phyloP scores from a whole-genome alignment of 345 rosid genomes.

The Melaleuca quinquenervia region DNA sequence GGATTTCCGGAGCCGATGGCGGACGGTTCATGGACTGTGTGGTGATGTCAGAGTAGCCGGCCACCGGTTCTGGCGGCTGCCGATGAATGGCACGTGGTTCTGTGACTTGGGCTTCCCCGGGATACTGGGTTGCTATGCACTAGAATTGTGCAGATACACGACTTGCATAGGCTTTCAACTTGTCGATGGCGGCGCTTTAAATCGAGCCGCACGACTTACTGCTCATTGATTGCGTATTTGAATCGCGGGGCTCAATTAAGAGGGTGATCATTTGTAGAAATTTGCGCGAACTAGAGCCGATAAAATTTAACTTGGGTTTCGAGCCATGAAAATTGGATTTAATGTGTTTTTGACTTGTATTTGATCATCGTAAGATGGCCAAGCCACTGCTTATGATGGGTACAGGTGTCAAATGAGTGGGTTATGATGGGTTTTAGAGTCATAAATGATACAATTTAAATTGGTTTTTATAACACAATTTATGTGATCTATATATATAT shows the following conservation, averaged over 20 bases:
- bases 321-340: background rate
- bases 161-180: fast-evolving
- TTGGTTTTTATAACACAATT: no score
- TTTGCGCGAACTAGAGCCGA: background rate
- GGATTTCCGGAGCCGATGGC: background rate
- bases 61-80: background rate
- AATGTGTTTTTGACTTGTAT: background rate
- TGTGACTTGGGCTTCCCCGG: background rate
- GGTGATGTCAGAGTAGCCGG: background rate
- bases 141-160: background rate
- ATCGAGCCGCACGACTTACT: fast-evolving
- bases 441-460: no score
- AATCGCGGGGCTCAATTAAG: background rate
- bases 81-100: background rate
- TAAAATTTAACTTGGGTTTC: background rate
- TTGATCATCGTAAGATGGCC: background rate
- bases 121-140: background rate
- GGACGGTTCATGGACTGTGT: background rate
- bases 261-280: background rate
- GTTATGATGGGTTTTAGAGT: fast-evolving
- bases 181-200: background rate
- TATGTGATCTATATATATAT: no score
- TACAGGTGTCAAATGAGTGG: background rate
- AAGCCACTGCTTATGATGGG: no score
- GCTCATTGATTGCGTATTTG: background rate